phyloP scores from a whole-genome alignment of 192 early-diverging fungal species.

The Thamnidium elegans region DNA sequence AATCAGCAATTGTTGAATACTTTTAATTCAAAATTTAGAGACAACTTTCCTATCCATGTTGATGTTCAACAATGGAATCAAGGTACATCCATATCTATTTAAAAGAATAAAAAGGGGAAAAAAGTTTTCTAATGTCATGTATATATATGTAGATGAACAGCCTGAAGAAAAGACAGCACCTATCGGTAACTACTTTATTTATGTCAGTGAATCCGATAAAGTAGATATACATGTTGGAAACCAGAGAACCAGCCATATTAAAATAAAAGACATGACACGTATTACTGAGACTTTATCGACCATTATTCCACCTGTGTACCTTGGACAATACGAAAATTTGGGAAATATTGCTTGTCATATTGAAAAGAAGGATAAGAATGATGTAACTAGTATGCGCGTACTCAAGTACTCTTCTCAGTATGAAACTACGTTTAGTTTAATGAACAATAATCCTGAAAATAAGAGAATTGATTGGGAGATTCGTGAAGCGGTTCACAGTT shows the following conservation, averaged over 20 bases:
- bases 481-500: conserved; percentile 59
- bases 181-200: conserved; percentile 14
- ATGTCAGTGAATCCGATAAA: neutral
- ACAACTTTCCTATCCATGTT: conserved; percentile 25
- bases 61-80: conserved; percentile 20
- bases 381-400: conserved; percentile 56
- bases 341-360: conserved; percentile 20
- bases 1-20: neutral
- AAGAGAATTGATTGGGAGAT: conserved; percentile 80
- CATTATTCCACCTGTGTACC: conserved; percentile 25
- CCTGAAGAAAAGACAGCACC: neutral
- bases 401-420: conserved; percentile 87
- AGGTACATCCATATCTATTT: neutral
- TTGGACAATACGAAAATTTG: conserved; percentile 10
- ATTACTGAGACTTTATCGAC: conserved; percentile 16
- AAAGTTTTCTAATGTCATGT: neutral
- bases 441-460: conserved; percentile 79
- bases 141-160: neutral
- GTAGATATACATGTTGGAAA: neutral
- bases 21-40: neutral
- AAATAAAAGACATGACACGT: conserved; percentile 2
- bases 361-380: conserved; percentile 15
- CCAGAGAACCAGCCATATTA: neutral
- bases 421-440: conserved; percentile 80
- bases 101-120: too few relatives aligned